Conservation (phyloP, 1,284 basidiomycete species). For the Sporisorium reilianum region DNA sequence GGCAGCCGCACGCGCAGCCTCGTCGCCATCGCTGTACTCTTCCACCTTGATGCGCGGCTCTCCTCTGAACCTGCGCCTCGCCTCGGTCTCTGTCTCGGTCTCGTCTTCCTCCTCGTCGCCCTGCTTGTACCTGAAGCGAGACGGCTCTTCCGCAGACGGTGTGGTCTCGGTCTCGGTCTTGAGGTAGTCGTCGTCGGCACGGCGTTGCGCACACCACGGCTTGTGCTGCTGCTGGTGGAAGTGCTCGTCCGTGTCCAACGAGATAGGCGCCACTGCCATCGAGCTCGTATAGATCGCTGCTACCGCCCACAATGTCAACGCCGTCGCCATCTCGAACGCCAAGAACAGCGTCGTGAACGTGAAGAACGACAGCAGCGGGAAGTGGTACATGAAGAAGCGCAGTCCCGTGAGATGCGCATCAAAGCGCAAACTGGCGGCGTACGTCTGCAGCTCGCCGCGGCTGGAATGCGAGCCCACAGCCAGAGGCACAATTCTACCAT, state of each 20-base stretch:
- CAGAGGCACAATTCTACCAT: slow-evolving; percentile 20
- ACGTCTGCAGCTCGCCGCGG: slow-evolving; percentile 63
- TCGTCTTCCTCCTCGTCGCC: slow-evolving; percentile 25
- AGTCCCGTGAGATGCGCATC: slow-evolving; percentile 64
- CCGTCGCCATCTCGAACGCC: slow-evolving; percentile 61
- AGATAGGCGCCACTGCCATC: slow-evolving; percentile 22
- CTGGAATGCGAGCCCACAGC: slow-evolving; percentile 48
- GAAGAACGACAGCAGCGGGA: slow-evolving; percentile 61
- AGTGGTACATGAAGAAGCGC: slow-evolving; percentile 65
- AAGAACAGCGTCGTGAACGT: slow-evolving; percentile 63
- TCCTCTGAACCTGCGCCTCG: slow-evolving; percentile 15
- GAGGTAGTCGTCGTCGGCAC: slow-evolving; percentile 3
- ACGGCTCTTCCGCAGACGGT: slow-evolving; percentile 20
- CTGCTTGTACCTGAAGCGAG: slow-evolving; percentile 2
- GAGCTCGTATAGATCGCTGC: slow-evolving; percentile 59
- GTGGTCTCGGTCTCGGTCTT: slow-evolving; percentile 21
- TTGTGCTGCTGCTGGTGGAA: slow-evolving; percentile 28
- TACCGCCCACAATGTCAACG: slow-evolving; percentile 60
- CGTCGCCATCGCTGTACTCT: slow-evolving; percentile 17
- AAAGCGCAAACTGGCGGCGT: slow-evolving; percentile 58
- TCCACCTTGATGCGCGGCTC: slow-evolving; percentile 44
- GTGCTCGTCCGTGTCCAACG: slow-evolving; percentile 40
- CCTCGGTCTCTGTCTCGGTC: slow-evolving; percentile 47
- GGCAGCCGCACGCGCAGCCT: not conserved
- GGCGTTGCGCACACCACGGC: slow-evolving; percentile 3